A percentile compares a stretch with the other conserved stretches of the same genome.
These are phyloP conservation scores for Ophiostoma populinum DNA, from an alignment of 2,329 filamentous ascomycete species.

Conservation along the genomic window DNA sequence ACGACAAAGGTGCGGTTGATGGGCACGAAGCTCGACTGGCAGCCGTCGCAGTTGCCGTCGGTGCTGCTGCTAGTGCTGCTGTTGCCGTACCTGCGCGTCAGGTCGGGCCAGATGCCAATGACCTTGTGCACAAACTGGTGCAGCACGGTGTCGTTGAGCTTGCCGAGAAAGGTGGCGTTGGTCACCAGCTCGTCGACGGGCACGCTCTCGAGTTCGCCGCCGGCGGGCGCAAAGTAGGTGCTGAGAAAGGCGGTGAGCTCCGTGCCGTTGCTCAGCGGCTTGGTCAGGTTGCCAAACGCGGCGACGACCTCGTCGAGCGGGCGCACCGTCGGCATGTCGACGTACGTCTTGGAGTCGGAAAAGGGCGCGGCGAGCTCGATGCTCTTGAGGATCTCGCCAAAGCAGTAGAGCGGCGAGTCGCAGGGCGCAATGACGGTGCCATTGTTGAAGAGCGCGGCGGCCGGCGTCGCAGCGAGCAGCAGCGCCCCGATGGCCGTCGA, in stretches of 20 bases:
- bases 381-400: conserved; percentile 43
- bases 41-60: conserved; percentile 32
- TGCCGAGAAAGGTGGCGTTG: conserved; percentile 38
- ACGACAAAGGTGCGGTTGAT: conserved; percentile 53
- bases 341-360: conserved; percentile 52
- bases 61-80: conserved; percentile 18
- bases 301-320: conserved; percentile 42
- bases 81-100: conserved; percentile 40
- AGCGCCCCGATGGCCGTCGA: conserved; percentile 14
- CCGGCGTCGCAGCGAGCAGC: conserved; percentile 11
- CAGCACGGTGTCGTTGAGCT: conserved; percentile 39
- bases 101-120: conserved; percentile 51
- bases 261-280: conserved; percentile 45
- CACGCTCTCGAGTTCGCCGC: conserved; percentile 42
- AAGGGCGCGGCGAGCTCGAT: conserved; percentile 48
- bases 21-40: conserved; percentile 47
- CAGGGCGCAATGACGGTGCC: conserved; percentile 45
- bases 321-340: conserved; percentile 48
- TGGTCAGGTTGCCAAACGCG: conserved; percentile 40
- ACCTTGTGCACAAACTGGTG: conserved; percentile 44
- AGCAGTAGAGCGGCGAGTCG: conserved; percentile 50
- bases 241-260: conserved; percentile 43
- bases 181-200: conserved; percentile 32
- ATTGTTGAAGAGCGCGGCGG: conserved; percentile 36
- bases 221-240: conserved; percentile 46